A percentile compares a stretch with the other conserved stretches of the same genome.
phyloP scores from a whole-genome alignment of 2,329 filamentous ascomycete genomes.

The Pyrenophora teres region DNA sequence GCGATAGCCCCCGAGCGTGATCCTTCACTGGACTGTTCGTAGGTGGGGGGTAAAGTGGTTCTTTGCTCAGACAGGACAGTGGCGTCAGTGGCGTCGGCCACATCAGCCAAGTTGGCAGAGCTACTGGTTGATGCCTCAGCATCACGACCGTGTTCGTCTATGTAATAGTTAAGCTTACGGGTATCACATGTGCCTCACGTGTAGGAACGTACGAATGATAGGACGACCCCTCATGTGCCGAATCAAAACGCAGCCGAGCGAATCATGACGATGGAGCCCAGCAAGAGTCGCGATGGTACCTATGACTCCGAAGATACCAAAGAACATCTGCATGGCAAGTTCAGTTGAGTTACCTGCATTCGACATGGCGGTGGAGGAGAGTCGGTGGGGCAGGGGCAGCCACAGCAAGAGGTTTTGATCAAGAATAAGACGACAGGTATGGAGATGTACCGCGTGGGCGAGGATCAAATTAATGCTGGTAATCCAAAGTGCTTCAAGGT shows the following conservation, averaged over 20 bases:
- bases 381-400: no score
- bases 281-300: slow-evolving; percentile 13
- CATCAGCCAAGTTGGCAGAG: background rate
- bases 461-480: no score
- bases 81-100: background rate
- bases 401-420: no score
- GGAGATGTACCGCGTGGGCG: no score
- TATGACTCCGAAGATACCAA: slow-evolving; percentile 14
- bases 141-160: background rate
- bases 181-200: background rate
- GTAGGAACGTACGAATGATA: background rate
- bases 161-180: background rate
- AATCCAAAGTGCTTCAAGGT: no score
- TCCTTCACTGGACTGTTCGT: background rate
- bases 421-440: no score
- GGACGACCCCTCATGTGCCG: background rate
- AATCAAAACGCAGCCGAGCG: slow-evolving; percentile 14
- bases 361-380: background rate
- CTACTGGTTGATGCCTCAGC: background rate
- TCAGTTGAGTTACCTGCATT: background rate
- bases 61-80: background rate
- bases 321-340: slow-evolving; percentile 14
- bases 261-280: slow-evolving; percentile 17
- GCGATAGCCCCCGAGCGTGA: no score
- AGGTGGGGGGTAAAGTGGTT: slow-evolving; percentile 1